phyloP scores from a whole-genome alignment of 345 rosid species.

The Lumnitzera racemosa region DNA sequence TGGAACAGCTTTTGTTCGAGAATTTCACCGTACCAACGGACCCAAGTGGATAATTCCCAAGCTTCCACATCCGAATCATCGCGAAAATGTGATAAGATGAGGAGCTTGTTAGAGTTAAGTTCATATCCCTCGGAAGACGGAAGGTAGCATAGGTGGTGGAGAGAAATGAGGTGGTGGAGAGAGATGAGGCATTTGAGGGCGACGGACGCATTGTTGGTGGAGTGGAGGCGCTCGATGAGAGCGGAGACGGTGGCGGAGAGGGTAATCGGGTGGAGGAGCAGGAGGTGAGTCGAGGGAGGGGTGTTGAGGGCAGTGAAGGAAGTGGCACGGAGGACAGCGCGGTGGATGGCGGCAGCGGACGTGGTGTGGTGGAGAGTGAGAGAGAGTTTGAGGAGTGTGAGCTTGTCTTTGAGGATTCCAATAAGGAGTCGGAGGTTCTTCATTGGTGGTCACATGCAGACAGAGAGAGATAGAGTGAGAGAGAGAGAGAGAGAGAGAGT shows the following conservation, averaged over 20 bases:
- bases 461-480: conserved; percentile 2
- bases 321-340: conserved; percentile 12
- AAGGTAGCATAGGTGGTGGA: conserved; percentile 2
- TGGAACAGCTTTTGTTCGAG: conserved; percentile 4
- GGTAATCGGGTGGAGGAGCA: neutral
- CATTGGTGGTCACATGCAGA: neutral
- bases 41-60: conserved; percentile 13
- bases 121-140: conserved; percentile 3
- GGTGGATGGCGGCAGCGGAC: conserved; percentile 1
- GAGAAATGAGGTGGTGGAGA: conserved; percentile 4
- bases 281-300: conserved; percentile 1
- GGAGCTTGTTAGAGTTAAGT: neutral
- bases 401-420: conserved; percentile 14
- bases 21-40: conserved; percentile 12
- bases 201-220: conserved; percentile 8
- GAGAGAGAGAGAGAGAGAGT: conserved; percentile 1
- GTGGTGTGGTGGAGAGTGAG: conserved; percentile 12
- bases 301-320: conserved; percentile 2
- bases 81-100: conserved; percentile 10
- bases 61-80: conserved; percentile 4
- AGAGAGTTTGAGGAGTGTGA: conserved; percentile 9
- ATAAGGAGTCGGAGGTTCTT: conserved; percentile 9
- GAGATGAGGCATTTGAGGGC: conserved; percentile 9
- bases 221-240: conserved; percentile 12
- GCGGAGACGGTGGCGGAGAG: conserved; percentile 1